phyloP scores from a whole-genome alignment of 495 filamentous ascomycete species.

The Xanthoparmelia taractica region DNA sequence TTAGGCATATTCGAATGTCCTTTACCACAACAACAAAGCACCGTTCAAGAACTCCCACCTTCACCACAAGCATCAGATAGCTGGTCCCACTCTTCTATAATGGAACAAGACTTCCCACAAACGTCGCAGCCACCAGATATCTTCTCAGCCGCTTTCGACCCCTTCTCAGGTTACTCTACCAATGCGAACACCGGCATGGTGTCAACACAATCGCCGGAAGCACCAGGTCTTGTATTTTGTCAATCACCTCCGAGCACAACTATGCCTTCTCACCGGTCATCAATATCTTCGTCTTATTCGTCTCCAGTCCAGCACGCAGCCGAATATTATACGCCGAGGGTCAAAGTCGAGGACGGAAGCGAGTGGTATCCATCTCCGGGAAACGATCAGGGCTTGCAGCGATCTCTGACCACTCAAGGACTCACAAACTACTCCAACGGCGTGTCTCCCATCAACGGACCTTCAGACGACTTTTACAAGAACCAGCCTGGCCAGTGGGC shows the following conservation, averaged over 20 bases:
- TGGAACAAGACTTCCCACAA: constrained; percentile 28
- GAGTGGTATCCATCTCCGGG: constrained; percentile 27
- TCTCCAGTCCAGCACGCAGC: constrained; percentile 20
- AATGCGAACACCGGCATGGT: constrained; percentile 23
- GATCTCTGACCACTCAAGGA: constrained; percentile 21
- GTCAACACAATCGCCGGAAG: constrained; percentile 24
- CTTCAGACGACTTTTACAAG: constrained; percentile 27
- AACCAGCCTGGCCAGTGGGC: constrained; percentile 17
- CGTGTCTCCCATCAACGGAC: constrained; percentile 19
- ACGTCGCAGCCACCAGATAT: constrained; percentile 27
- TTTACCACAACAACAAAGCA: constrained; percentile 23
- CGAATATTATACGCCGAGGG: constrained; percentile 24
- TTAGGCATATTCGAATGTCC: constrained; percentile 26
- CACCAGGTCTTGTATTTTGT: constrained; percentile 27
- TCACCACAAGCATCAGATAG: constrained; percentile 27
- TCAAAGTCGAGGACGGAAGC: constrained; percentile 26
- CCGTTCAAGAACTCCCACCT: constrained; percentile 25
- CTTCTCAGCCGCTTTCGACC: constrained; percentile 26
- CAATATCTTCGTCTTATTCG: constrained; percentile 27
- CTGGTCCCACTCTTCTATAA: constrained; percentile 27
- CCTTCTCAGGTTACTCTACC: constrained; percentile 25
- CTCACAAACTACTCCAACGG: constrained; percentile 21
- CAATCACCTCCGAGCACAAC: constrained; percentile 27
- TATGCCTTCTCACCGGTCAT: constrained; percentile 28
- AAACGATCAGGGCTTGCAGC: constrained; percentile 23